Evolutionary conservation across 1,139 yeast species (phyloP).

Genomic region (Scheffersomyces lignicola): DNA sequence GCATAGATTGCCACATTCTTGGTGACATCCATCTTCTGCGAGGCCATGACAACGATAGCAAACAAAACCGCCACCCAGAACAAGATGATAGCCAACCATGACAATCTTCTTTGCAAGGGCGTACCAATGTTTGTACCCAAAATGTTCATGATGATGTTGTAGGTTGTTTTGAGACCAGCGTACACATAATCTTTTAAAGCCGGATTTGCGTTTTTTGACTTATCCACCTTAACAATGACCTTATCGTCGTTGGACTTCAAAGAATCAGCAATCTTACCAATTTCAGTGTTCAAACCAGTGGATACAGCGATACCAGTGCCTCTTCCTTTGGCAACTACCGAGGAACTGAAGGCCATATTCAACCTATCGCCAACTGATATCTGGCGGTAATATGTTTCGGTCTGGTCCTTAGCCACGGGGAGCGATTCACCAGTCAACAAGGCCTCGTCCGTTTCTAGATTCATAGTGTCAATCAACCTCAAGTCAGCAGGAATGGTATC

Average conservation of each 20-base stretch:
- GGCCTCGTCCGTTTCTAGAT: slow-evolving; percentile 81
- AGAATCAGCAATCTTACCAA: slow-evolving; percentile 74
- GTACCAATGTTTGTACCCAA: slow-evolving; percentile 79
- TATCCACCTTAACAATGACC: slow-evolving; percentile 28
- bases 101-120: slow-evolving; percentile 65
- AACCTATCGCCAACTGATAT: slow-evolving; percentile 75
- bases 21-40: slow-evolving; percentile 66
- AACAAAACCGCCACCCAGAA: slow-evolving; percentile 72
- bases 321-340: slow-evolving; percentile 75
- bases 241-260: slow-evolving; percentile 34
- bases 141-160: slow-evolving; percentile 56
- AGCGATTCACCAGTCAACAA: slow-evolving; percentile 78
- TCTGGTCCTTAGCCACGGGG: slow-evolving; percentile 63
- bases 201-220: slow-evolving; percentile 24
- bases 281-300: slow-evolving; percentile 73
- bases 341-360: slow-evolving; percentile 72
- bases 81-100: slow-evolving; percentile 68
- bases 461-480: slow-evolving; percentile 58
- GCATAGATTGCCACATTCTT: slow-evolving; percentile 80
- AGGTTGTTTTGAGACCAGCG: slow-evolving; percentile 43
- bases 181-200: slow-evolving; percentile 46
- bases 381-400: slow-evolving; percentile 36
- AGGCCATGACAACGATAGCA: slow-evolving; percentile 79
- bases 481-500: slow-evolving; percentile 82
- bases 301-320: slow-evolving; percentile 67